Percentiles rank a stretch among this genome's conserved stretches.
phyloP scores from a whole-genome alignment of 192 early-diverging fungal genomes.

The Backusella tuberculispora region DNA sequence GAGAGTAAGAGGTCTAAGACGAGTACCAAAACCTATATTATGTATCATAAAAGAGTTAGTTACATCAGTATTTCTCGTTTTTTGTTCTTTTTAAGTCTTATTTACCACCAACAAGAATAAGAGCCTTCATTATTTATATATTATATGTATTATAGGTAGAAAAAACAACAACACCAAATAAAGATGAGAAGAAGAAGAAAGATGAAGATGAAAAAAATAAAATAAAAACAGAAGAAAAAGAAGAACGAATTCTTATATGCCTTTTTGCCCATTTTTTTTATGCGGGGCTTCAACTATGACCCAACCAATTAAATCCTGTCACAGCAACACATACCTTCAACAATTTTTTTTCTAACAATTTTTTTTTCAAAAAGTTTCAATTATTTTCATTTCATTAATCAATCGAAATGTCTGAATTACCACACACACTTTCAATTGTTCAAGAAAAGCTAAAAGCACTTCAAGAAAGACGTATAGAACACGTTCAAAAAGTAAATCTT shows the following conservation, averaged over 20 bases:
- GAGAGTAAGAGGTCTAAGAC: slow-evolving; percentile 95
- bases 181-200: neutral
- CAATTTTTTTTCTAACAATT: neutral
- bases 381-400: neutral
- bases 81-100: neutral
- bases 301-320: neutral
- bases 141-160: neutral
- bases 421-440: neutral
- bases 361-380: neutral
- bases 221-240: too few species aligned
- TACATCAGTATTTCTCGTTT: neutral
- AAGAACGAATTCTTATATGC: too few species aligned
- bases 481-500: neutral
- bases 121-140: slow-evolving; percentile 69
- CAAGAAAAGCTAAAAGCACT: neutral
- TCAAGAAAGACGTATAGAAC: neutral
- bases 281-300: neutral
- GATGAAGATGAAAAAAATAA: slow-evolving; percentile 1
- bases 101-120: slow-evolving; percentile 83
- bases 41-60: neutral
- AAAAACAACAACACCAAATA: neutral
- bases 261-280: neutral
- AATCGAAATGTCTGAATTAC: slow-evolving; percentile 3
- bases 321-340: neutral
- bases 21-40: slow-evolving; percentile 89